A percentile compares a stretch with the other conserved stretches of the same genome.
These are phyloP conservation scores for Candida ascalaphidarum DNA, from an alignment of 805 yeast genomes.

Conservation along the genomic window DNA sequence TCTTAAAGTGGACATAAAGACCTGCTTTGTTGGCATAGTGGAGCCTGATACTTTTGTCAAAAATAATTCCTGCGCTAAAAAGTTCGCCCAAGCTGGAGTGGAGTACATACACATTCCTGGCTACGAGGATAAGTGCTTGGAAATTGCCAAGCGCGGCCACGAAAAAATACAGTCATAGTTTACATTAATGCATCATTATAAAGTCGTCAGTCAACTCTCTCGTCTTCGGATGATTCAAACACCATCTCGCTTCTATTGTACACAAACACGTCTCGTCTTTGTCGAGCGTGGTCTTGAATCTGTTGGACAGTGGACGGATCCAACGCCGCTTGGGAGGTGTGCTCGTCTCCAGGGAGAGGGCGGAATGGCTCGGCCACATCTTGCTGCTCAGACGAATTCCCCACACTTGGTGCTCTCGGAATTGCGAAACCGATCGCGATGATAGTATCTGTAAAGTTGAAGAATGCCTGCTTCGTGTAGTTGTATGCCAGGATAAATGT, in stretches of 20 bases:
- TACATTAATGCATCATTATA: no score
- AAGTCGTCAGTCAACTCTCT: constrained; percentile 1
- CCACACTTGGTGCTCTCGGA: no score
- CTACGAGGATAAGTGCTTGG: constrained; percentile 58
- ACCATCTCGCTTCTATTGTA: constrained; percentile 30
- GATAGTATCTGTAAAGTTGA: background rate
- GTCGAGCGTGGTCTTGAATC: no score
- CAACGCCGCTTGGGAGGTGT: no score
- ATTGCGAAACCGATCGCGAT: background rate
- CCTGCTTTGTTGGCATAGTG: constrained; percentile 84
- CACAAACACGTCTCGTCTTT: constrained; percentile 29
- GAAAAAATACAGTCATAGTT: no score
- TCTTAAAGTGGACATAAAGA: constrained; percentile 44
- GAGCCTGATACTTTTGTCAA: constrained; percentile 90
- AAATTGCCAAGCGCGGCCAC: constrained; percentile 72
- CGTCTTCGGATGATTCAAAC: constrained; percentile 16
- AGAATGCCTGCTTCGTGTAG: background rate
- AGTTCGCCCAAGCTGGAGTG: constrained; percentile 48
- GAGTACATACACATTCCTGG: constrained; percentile 81
- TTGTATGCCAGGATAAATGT: no score
- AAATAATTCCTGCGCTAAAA: constrained; percentile 55
- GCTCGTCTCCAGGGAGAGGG: no score
- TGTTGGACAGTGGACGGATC: no score
- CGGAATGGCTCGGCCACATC: no score
- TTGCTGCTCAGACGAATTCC: no score